A percentile compares a stretch with the other conserved stretches of the same genome.
Conservation (phyloP, 2,329 filamentous ascomycete genomes). For the Trichoderma citrinoviride region DNA sequence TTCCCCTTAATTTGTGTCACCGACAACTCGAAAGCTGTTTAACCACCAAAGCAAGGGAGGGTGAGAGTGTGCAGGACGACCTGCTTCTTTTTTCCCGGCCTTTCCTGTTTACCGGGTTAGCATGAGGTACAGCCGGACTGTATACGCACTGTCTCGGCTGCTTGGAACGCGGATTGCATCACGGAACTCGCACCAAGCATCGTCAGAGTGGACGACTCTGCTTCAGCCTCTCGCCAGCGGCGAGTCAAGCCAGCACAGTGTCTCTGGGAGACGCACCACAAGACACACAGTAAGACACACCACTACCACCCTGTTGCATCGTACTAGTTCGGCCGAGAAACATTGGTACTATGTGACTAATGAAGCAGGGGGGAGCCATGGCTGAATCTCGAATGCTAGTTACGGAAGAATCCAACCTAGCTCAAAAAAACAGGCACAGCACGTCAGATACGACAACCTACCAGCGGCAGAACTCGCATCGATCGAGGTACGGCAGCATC, state of each 20-base stretch:
- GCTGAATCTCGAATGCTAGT: constrained; percentile 8
- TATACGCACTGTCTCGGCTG: constrained; percentile 3
- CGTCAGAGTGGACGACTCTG: not conserved
- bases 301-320: not conserved
- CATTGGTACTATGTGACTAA: constrained; percentile 17
- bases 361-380: constrained; percentile 8
- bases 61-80: constrained; percentile 12
- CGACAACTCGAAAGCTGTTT: constrained; percentile 8
- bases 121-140: not conserved
- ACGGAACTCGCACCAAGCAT: not conserved
- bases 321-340: constrained; percentile 8
- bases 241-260: constrained; percentile 13
- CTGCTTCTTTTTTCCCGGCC: not conserved
- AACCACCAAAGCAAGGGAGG: constrained; percentile 14
- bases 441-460: not conserved
- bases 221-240: not conserved
- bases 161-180: not conserved
- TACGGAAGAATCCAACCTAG: constrained; percentile 7
- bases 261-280: not conserved
- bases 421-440: not conserved
- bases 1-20: constrained; percentile 7
- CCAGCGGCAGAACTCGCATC: not conserved
- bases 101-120: not conserved
- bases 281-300: constrained; percentile 14
- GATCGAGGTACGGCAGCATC: constrained; percentile 6